Conservation (phyloP, 345 rosid genomes). For the Populus ilicifolia region DNA sequence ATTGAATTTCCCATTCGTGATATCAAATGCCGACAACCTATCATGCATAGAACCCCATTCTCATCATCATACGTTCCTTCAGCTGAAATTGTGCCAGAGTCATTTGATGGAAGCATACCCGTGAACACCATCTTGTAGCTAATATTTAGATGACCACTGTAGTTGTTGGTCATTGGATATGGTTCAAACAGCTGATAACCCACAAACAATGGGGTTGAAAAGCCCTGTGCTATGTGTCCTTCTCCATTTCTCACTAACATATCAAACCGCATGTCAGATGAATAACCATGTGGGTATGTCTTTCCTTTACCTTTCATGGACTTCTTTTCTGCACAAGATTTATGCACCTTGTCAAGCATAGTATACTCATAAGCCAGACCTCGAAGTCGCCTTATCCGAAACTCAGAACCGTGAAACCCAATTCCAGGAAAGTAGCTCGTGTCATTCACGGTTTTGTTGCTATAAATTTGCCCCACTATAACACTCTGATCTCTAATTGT, state of each 20-base stretch:
- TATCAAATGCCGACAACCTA: conserved; percentile 56
- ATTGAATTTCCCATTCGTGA: conserved; percentile 16
- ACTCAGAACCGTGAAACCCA: conserved; percentile 39
- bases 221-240: conserved; percentile 43
- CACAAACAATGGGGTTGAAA: conserved; percentile 61
- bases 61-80: conserved; percentile 70
- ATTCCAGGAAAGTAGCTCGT: conserved; percentile 43
- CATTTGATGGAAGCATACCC: conserved; percentile 18
- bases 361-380: conserved; percentile 59
- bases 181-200: conserved; percentile 39
- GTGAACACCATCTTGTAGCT: conserved; percentile 56
- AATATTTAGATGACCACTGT: conserved; percentile 47
- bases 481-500: conserved; percentile 43
- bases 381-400: conserved; percentile 23
- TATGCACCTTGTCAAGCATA: conserved; percentile 34
- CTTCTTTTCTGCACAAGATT: conserved; percentile 37
- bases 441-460: conserved; percentile 43
- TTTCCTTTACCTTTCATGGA: conserved; percentile 39
- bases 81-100: conserved; percentile 47
- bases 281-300: conserved; percentile 47
- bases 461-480: conserved; percentile 59
- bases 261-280: conserved; percentile 67
- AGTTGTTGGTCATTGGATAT: conserved; percentile 14
- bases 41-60: conserved; percentile 74
- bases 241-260: conserved; percentile 42